Evolutionary conservation across 2,329 filamentous ascomycete species (phyloP).

Genomic region (Cercospora beticola): DNA sequence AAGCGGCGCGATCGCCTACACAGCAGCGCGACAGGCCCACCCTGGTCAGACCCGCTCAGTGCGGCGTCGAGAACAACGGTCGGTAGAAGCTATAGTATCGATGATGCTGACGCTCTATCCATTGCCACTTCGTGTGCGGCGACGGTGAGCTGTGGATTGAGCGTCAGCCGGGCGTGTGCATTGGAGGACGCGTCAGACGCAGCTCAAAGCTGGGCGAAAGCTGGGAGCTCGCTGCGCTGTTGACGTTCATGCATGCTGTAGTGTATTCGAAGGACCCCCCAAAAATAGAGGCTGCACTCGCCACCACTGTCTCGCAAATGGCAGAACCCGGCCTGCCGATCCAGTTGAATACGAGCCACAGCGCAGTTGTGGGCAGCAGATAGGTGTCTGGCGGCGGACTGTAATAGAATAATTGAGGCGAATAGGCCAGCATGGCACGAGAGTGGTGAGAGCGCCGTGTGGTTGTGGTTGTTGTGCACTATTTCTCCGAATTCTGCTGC

Average conservation of each 20-base stretch:
- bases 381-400: background rate
- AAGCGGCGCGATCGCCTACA: constrained; percentile 4
- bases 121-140: constrained; percentile 1
- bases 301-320: constrained; percentile 11
- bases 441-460: background rate
- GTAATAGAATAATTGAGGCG: background rate
- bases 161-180: background rate
- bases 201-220: background rate
- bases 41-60: constrained; percentile 3
- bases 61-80: constrained; percentile 11
- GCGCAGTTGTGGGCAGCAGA: background rate
- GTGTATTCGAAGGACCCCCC: background rate
- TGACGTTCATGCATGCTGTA: constrained; percentile 4
- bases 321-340: constrained; percentile 6
- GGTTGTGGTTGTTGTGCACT: background rate
- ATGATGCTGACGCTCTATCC: constrained; percentile 1
- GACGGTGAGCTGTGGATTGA: background rate
- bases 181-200: constrained; percentile 12
- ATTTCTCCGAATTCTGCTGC: background rate
- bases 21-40: background rate
- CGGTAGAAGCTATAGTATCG: background rate
- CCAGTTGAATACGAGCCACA: constrained; percentile 18
- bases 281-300: constrained; percentile 6
- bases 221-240: background rate
- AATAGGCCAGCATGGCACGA: background rate